Evolutionary conservation across 177 flowering plant species (phyloP).

Genomic region (Tripterygium wilfordii): DNA sequence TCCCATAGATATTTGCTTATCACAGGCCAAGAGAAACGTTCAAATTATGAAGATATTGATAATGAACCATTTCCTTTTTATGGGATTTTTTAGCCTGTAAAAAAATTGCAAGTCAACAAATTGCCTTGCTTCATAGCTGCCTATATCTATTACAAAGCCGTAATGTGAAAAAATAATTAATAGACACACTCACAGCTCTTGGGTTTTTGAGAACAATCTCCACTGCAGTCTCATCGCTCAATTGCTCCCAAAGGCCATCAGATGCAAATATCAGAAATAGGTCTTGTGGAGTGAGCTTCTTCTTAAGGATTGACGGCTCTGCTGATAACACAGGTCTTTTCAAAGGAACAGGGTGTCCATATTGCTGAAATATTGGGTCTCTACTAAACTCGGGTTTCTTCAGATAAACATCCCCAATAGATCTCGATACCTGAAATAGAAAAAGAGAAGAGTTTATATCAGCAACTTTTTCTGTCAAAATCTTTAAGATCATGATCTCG

Average conservation of each 20-base stretch:
- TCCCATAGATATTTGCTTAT: too few species aligned
- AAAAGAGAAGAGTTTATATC: conserved; percentile 4
- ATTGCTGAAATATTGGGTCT: conserved; percentile 38
- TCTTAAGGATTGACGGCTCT: conserved; percentile 42
- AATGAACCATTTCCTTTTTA: too few species aligned
- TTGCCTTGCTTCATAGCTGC: too few species aligned
- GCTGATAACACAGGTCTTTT: conserved; percentile 43
- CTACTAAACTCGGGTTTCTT: conserved; percentile 51
- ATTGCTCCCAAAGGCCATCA: conserved; percentile 49
- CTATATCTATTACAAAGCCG: too few species aligned
- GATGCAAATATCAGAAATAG: conserved; percentile 52
- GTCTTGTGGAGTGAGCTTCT: conserved; percentile 40
- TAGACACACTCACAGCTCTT: conserved; percentile 4
- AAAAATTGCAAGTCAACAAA: too few species aligned
- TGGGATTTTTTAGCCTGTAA: too few species aligned
- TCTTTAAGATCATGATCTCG: neutral
- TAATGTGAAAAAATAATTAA: too few species aligned
- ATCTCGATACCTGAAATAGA: conserved; percentile 45
- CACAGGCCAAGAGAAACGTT: too few species aligned
- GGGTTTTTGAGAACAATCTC: conserved; percentile 5
- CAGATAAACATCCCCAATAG: conserved; percentile 53
- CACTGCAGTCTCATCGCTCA: conserved; percentile 1
- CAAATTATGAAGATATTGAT: too few species aligned
- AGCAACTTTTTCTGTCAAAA: conserved; percentile 8
- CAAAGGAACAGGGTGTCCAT: conserved; percentile 35